These are phyloP conservation scores for Fomitopsis schrenkii DNA, from an alignment of 1,284 basidiomycete species.

Conservation along the genomic window DNA sequence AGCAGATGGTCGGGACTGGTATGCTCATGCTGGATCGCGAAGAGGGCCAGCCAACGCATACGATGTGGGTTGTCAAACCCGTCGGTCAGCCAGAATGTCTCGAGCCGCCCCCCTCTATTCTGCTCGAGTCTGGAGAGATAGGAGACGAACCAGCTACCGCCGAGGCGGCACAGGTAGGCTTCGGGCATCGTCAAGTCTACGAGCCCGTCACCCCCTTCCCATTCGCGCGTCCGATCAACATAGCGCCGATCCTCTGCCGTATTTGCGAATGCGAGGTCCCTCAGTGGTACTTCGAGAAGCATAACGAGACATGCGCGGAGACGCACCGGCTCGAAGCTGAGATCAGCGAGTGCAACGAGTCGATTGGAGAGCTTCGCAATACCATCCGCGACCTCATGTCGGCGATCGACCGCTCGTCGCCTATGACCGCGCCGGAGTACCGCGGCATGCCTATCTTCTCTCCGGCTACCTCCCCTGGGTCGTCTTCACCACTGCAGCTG, in stretches of 20 bases:
- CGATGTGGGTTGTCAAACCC: slow-evolving; percentile 99
- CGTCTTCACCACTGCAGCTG: slow-evolving; percentile 67
- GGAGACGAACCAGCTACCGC: slow-evolving; percentile 38
- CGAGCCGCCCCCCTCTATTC: slow-evolving; percentile 51
- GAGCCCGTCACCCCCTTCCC: slow-evolving; percentile 67
- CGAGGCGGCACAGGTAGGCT: slow-evolving; percentile 29
- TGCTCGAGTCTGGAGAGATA: slow-evolving; percentile 53
- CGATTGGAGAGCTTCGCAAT: slow-evolving; percentile 80
- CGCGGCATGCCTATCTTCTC: slow-evolving; percentile 83
- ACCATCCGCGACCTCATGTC: slow-evolving; percentile 73
- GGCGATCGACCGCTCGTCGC: slow-evolving; percentile 63
- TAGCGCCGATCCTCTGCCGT: slow-evolving; percentile 90
- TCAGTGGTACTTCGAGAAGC: slow-evolving; percentile 99
- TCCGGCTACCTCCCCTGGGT: slow-evolving; percentile 61
- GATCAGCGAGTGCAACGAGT: slow-evolving; percentile 92
- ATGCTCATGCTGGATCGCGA: slow-evolving; percentile 97
- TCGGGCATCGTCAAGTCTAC: slow-evolving; percentile 25
- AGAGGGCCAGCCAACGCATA: slow-evolving; percentile 85
- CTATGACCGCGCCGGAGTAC: slow-evolving; percentile 68
- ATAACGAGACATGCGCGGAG: slow-evolving; percentile 98
- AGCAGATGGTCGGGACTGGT: slow-evolving; percentile 95
- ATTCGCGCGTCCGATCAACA: slow-evolving; percentile 71
- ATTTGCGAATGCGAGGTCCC: slow-evolving; percentile 98
- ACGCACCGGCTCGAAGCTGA: slow-evolving; percentile 96
- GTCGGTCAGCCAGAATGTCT: slow-evolving; percentile 67